Conservation (phyloP, 768 basidiomycete genomes). For the Mrakia blollopis region DNA sequence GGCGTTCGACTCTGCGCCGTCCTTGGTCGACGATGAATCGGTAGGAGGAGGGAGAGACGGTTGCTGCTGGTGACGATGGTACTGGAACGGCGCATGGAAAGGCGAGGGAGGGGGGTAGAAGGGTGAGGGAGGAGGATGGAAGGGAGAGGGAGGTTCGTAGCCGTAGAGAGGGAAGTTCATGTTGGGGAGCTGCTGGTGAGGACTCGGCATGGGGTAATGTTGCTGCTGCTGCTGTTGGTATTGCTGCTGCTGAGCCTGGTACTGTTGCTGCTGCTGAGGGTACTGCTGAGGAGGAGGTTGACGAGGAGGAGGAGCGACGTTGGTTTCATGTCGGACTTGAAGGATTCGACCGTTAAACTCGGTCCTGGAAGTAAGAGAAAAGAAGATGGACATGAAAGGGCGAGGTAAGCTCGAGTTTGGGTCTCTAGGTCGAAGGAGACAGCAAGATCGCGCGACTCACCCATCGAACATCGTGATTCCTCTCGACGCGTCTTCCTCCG, state of each 20-base stretch:
- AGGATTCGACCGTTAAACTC: slow-evolving; percentile 81
- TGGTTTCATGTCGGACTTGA: slow-evolving; percentile 79
- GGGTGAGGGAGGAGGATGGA: slow-evolving; percentile 39
- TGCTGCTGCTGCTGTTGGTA: slow-evolving; percentile 30
- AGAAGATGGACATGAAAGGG: too few relatives aligned
- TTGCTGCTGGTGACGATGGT: background rate
- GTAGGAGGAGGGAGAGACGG: slow-evolving; percentile 4
- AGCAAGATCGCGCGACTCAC: background rate
- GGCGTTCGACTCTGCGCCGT: slow-evolving; percentile 21
- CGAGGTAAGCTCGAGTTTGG: background rate
- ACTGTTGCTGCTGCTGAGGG: slow-evolving; percentile 24
- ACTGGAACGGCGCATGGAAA: slow-evolving; percentile 21
- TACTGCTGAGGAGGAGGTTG: slow-evolving; percentile 21
- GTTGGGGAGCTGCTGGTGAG: background rate
- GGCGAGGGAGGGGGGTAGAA: slow-evolving; percentile 26
- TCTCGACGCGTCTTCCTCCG: slow-evolving; percentile 63
- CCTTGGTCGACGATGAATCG: background rate
- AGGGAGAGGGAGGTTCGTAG: slow-evolving; percentile 41
- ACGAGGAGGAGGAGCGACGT: slow-evolving; percentile 8
- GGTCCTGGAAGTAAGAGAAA: slow-evolving; percentile 51
- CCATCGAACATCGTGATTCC: slow-evolving; percentile 7
- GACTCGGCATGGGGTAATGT: background rate
- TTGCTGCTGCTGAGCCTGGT: background rate
- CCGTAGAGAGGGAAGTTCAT: slow-evolving; percentile 36
- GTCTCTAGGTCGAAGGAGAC: slow-evolving; percentile 5